Base-by-base conservation (phyloP, 1,284 basidiomycete genomes). In the Neolentinus lepideus region DNA sequence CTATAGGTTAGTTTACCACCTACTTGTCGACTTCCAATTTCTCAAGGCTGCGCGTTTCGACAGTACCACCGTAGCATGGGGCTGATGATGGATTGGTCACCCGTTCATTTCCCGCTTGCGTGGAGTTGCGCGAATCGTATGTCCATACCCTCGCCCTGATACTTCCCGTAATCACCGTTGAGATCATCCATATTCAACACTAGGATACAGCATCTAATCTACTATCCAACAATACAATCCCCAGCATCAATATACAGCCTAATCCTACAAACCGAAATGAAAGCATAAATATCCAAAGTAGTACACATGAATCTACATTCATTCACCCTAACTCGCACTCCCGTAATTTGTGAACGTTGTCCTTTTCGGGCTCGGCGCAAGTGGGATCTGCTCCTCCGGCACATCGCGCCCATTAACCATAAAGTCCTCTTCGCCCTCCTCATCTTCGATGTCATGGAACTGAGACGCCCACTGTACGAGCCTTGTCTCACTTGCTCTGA, bases 51-150 rank as follows among this genome's bases (percentile, higher is more conserved):
- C 4, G 27, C 53, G 14, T 51, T 29, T 56, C 22, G 12, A 21
- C 61, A 87, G 85, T 66, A 85, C 85, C 3, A 87, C 84, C 2
- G 81, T 84, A 50, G 85, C 85, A 2, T 88, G 85, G 85, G 86
- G 85, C 63, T 88, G 61, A 77, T 16, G n/a, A n/a, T n/a, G n/a
- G n/a, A n/a, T n/a, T n/a, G n/a, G n/a, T n/a, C n/a, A n/a, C n/a
- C n/a, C n/a, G n/a, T n/a, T n/a, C n/a, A n/a, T n/a, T n/a, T n/a
- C n/a, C n/a, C n/a, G n/a, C n/a, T n/a, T n/a, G n/a, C n/a, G n/a
- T n/a, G n/a, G n/a, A n/a, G n/a, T n/a, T n/a, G n/a, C n/a, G n/a
- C n/a, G n/a, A n/a, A n/a, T n/a, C n/a, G n/a, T n/a, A n/a, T n/a
- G n/a, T n/a, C n/a, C n/a, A n/a, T n/a, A n/a, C n/a, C n/a, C n/a